Conservation (phyloP, 768 basidiomycete species). For the Kwoniella shandongensis region DNA sequence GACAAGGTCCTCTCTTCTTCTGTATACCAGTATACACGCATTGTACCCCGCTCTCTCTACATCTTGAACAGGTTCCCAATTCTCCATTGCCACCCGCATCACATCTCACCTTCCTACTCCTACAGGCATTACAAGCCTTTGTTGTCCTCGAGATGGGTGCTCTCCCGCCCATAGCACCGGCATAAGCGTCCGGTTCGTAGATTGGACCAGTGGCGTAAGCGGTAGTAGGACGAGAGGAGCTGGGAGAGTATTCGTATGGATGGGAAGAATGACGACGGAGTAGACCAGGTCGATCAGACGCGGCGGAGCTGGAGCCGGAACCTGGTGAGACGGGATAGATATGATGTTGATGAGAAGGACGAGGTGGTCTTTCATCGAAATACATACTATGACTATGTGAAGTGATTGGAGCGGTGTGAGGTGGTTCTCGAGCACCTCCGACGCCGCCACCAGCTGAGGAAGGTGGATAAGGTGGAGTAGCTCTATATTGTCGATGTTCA, state of each 20-base stretch:
- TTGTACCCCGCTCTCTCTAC: slow-evolving; percentile 41
- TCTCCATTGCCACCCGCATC: slow-evolving; percentile 46
- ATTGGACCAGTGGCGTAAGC: slow-evolving; percentile 18
- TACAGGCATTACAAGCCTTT: slow-evolving; percentile 52
- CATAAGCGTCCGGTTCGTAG: slow-evolving; percentile 13
- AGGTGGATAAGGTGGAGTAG: slow-evolving; percentile 1
- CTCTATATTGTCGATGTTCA: background rate
- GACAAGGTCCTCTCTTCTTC: slow-evolving; percentile 52
- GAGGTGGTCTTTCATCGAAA: slow-evolving; percentile 8
- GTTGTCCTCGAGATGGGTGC: slow-evolving; percentile 50
- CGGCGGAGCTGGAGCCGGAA: background rate
- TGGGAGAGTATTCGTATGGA: slow-evolving; percentile 33
- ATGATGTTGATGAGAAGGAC: background rate
- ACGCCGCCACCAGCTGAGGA: background rate
- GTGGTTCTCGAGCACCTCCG: background rate
- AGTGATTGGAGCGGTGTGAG: slow-evolving; percentile 14
- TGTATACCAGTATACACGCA: slow-evolving; percentile 49
- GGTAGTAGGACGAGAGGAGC: slow-evolving; percentile 6
- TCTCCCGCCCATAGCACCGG: slow-evolving; percentile 25
- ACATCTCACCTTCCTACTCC: slow-evolving; percentile 49
- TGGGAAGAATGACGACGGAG: slow-evolving; percentile 37
- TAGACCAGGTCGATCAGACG: slow-evolving; percentile 22
- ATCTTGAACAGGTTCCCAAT: slow-evolving; percentile 42
- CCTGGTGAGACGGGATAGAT: background rate
- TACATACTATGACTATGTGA: slow-evolving; percentile 12